Conservation (phyloP, 352 stramenopile species). For the Phytophthora crassamura region DNA sequence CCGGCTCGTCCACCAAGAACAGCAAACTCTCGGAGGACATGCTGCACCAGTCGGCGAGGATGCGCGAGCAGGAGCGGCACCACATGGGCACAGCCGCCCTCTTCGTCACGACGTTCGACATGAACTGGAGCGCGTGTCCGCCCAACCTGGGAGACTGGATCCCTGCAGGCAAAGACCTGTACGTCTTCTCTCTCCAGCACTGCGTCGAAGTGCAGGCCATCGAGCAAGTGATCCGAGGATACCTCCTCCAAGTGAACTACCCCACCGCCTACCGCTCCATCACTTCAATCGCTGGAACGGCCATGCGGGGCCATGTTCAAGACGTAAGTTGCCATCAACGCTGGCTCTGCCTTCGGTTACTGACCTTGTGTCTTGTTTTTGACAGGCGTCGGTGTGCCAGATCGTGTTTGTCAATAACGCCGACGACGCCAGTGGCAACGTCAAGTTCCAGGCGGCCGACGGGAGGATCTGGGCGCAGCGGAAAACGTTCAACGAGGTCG, state of each 20-base stretch:
- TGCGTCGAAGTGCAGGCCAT: slow-evolving; percentile 69
- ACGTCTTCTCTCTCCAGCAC: slow-evolving; percentile 86
- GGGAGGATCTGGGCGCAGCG: slow-evolving; percentile 76
- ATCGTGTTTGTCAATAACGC: slow-evolving; percentile 89
- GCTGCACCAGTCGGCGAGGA: slow-evolving; percentile 36
- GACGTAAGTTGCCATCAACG: slow-evolving; percentile 52
- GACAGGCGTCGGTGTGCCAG: slow-evolving; percentile 75
- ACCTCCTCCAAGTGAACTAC: slow-evolving; percentile 82
- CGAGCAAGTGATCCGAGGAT: slow-evolving; percentile 71
- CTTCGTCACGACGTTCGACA: slow-evolving; percentile 86
- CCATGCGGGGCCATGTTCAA: slow-evolving; percentile 60
- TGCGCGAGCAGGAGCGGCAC: slow-evolving; percentile 55
- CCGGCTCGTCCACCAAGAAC: slow-evolving; percentile 42
- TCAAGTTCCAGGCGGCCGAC: slow-evolving; percentile 71
- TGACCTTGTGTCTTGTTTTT: slow-evolving; percentile 8
- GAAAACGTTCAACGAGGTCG: slow-evolving; percentile 81
- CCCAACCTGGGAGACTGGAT: slow-evolving; percentile 81
- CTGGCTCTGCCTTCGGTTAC: neutral
- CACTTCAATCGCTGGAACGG: slow-evolving; percentile 77
- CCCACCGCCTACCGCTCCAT: slow-evolving; percentile 82
- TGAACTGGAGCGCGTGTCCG: slow-evolving; percentile 77
- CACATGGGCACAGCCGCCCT: slow-evolving; percentile 78
- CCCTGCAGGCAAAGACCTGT: slow-evolving; percentile 74
- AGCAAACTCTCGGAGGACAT: slow-evolving; percentile 56
- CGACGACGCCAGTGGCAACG: slow-evolving; percentile 82